These are phyloP conservation scores for Aspergillus sclerotialis DNA, from an alignment of 2,329 filamentous ascomycete genomes.

Conservation along the genomic window DNA sequence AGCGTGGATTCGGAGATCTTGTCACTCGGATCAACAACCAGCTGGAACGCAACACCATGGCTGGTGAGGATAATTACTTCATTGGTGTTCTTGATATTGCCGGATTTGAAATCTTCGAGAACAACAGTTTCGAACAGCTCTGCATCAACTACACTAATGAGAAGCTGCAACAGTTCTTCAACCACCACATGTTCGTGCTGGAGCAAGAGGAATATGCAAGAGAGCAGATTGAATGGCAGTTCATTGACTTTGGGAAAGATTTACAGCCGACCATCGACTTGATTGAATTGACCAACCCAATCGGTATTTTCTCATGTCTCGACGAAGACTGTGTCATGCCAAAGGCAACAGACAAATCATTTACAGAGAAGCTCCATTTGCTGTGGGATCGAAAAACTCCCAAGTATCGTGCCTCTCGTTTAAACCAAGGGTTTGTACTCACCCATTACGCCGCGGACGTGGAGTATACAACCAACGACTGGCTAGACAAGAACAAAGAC, in stretches of 20 bases:
- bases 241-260: conserved; percentile 97
- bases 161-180: conserved; percentile 98
- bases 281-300: conserved; percentile 92
- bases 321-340: conserved; percentile 99
- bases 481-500: conserved; percentile 99
- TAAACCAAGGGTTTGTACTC: conserved; percentile 87
- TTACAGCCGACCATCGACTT: conserved; percentile 96
- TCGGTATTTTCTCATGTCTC: conserved; percentile 96
- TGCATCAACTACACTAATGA: conserved; percentile 99
- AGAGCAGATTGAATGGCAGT: conserved; percentile 99
- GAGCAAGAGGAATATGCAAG: conserved; percentile 97
- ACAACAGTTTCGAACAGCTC: conserved; percentile 97
- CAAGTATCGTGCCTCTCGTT: conserved; percentile 83
- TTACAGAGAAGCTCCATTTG: conserved; percentile 94
- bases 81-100: conserved; percentile 98
- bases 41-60: conserved; percentile 76
- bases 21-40: conserved; percentile 88
- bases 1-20: conserved; percentile 88
- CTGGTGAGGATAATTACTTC: conserved; percentile 83
- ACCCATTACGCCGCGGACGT: conserved; percentile 98
- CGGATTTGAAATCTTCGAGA: conserved; percentile 96
- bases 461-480: conserved; percentile 89
- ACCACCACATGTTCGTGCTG: conserved; percentile 99
- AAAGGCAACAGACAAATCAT: conserved; percentile 92
- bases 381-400: conserved; percentile 93